These are phyloP conservation scores for Vigna hirtella DNA, from an alignment of 306 rosid species.

Conservation along the genomic window DNA sequence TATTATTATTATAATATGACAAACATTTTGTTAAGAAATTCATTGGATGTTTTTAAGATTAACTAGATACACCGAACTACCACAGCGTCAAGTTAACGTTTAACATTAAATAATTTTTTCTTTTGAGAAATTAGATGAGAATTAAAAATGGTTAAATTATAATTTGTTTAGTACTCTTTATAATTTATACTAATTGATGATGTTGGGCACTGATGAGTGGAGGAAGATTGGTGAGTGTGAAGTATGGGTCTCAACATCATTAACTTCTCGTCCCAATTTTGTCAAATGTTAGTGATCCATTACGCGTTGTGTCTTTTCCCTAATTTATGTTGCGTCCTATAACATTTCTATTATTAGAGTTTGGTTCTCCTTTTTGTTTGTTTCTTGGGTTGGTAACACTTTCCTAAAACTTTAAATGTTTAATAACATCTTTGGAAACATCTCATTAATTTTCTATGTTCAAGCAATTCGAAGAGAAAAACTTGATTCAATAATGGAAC, in stretches of 20 bases:
- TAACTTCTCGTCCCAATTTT: conserved; percentile 2
- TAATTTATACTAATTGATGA: neutral
- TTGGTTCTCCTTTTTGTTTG: neutral
- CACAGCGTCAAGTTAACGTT: no score
- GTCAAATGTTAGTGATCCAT: conserved; percentile 7
- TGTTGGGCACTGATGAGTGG: neutral
- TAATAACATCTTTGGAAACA: no score
- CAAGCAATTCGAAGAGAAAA: neutral
- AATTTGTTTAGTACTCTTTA: neutral
- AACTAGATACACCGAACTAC: no score
- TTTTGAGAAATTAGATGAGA: neutral
- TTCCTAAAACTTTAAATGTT: neutral
- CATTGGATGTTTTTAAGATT: no score
- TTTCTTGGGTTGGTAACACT: neutral
- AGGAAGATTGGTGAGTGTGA: neutral
- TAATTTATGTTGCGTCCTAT: neutral
- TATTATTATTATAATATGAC: no score
- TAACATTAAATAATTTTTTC: no score
- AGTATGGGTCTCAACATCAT: conserved; percentile 21
- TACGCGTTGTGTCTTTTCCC: neutral
- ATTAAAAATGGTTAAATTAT: neutral
- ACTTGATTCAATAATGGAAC: neutral
- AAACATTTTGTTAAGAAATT: no score
- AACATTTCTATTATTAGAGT: neutral
- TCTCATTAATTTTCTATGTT: neutral